phyloP scores from a whole-genome alignment of 176 grass and related monocot species.

The Dactylis glomerata region DNA sequence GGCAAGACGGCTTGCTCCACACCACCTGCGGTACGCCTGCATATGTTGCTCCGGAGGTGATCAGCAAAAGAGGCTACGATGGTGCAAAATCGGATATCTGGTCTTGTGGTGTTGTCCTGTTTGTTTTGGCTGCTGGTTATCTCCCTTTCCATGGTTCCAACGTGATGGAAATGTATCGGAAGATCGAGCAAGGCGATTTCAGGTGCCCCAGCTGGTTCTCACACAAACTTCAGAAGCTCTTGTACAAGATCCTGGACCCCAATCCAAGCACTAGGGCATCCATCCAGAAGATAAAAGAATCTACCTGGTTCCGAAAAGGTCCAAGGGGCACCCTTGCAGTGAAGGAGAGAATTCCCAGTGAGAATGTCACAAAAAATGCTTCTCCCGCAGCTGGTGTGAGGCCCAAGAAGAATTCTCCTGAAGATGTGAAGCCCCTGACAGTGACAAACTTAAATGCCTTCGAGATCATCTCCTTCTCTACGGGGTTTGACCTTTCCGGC shows the following conservation, averaged over 20 bases:
- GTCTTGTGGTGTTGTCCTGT: conserved; percentile 86
- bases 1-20: conserved; percentile 70
- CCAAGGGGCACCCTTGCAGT: conserved; percentile 21
- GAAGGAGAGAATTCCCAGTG: conserved; percentile 30
- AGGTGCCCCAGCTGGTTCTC: conserved; percentile 75
- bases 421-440: conserved; percentile 31
- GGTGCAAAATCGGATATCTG: conserved; percentile 83
- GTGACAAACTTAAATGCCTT: conserved; percentile 73
- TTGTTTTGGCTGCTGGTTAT: conserved; percentile 66
- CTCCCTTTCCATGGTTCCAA: conserved; percentile 76
- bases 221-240: conserved; percentile 52
- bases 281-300: conserved; percentile 68
- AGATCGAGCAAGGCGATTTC: conserved; percentile 62
- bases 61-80: conserved; percentile 64
- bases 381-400: conserved; percentile 1
- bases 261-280: conserved; percentile 65
- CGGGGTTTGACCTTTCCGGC: conserved; percentile 65
- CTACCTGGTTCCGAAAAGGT: conserved; percentile 75
- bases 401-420: conserved; percentile 21
- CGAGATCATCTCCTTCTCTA: conserved; percentile 75
- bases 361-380: conserved; percentile 10
- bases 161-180: conserved; percentile 79
- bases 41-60: conserved; percentile 92
- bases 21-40: conserved; percentile 82
- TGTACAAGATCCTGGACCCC: conserved; percentile 72